These are phyloP conservation scores for Cairneyella variabilis DNA, from an alignment of 495 filamentous ascomycete species.

Conservation along the genomic window DNA sequence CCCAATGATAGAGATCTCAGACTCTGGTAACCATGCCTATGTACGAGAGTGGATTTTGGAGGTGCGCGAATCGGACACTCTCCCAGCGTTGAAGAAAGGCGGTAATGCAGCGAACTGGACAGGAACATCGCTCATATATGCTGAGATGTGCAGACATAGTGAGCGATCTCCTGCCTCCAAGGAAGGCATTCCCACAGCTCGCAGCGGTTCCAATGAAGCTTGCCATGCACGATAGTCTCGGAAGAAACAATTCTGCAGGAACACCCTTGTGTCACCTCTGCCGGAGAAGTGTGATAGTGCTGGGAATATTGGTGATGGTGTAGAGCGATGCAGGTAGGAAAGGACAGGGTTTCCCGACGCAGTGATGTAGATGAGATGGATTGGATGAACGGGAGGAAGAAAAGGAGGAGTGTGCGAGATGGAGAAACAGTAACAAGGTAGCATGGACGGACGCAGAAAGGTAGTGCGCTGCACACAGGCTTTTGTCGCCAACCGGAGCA, in stretches of 20 bases:
- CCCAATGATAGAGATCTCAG: no score
- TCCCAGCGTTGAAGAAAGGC: neutral
- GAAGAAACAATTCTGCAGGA: neutral
- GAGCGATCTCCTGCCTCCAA: neutral
- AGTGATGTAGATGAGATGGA: neutral
- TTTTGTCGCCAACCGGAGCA: no score
- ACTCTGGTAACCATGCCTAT: no score
- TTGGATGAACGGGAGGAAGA: neutral
- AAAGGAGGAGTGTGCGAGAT: neutral
- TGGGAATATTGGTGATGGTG: no score
- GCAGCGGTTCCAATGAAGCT: neutral
- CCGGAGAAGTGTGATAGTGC: no score
- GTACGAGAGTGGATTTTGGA: no score
- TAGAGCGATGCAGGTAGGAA: neutral
- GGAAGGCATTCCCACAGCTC: neutral
- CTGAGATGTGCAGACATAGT: neutral
- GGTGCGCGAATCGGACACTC: neutral
- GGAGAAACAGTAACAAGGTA: no score
- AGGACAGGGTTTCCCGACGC: neutral
- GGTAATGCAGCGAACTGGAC: neutral
- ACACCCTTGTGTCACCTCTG: neutral
- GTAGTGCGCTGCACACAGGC: no score
- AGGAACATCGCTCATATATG: neutral
- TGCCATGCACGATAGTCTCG: neutral
- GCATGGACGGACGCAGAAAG: no score